Evolutionary conservation across 2,329 filamentous ascomycete species (phyloP).

Genomic region (Phialophora verrucosa): DNA sequence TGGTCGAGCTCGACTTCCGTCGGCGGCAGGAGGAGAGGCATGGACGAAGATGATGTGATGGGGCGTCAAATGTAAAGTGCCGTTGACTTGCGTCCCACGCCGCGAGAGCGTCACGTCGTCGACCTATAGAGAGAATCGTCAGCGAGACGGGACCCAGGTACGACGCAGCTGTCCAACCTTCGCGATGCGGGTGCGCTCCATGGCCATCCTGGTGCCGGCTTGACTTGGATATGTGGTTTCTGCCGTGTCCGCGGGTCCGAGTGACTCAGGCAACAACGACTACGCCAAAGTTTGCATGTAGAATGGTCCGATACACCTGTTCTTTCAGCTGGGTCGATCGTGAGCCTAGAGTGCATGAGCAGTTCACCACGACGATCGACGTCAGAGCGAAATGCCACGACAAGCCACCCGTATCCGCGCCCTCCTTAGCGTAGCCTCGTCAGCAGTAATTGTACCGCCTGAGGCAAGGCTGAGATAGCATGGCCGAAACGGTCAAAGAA

Average conservation of each 20-base stretch:
- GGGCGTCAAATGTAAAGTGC: slow-evolving; percentile 66
- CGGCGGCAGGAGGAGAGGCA: slow-evolving; percentile 52
- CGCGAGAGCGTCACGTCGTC: slow-evolving; percentile 65
- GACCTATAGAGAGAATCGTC: slow-evolving; percentile 46
- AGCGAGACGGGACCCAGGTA: not conserved
- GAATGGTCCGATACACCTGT: not conserved
- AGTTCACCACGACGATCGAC: slow-evolving; percentile 11
- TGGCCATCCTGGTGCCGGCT: slow-evolving; percentile 34
- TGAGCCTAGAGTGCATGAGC: not conserved
- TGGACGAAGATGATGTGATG: slow-evolving; percentile 70
- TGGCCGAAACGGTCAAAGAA: not conserved
- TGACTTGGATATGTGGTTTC: slow-evolving; percentile 9
- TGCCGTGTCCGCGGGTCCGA: not conserved
- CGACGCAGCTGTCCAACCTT: slow-evolving; percentile 30
- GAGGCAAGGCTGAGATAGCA: not conserved
- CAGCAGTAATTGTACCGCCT: not conserved
- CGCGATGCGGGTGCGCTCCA: slow-evolving; percentile 41
- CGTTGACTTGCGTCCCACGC: slow-evolving; percentile 61
- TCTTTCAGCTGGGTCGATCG: not conserved
- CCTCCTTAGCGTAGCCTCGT: slow-evolving; percentile 26
- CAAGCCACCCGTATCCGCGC: not conserved
- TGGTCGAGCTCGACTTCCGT: slow-evolving; percentile 49
- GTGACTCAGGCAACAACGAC: slow-evolving; percentile 1
- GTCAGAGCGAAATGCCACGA: slow-evolving; percentile 14
- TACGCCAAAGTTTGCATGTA: not conserved